Conservation (phyloP, 441 rosid species). For the Isatis lusitanica region DNA sequence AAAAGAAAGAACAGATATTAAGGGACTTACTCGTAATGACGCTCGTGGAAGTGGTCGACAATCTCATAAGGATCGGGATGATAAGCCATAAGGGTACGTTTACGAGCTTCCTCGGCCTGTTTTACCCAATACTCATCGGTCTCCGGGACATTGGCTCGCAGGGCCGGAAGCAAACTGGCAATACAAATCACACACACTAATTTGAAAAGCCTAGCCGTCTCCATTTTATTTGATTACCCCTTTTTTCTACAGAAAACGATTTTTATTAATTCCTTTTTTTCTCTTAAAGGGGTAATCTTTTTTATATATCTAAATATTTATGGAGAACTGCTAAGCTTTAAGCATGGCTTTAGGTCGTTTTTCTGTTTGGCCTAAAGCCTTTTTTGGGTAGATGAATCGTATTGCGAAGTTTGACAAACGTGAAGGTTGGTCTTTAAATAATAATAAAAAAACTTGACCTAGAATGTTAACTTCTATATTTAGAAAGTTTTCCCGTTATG, state of each 20-base stretch:
- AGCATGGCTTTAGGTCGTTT: constrained; percentile 26
- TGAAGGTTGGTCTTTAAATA: constrained; percentile 37
- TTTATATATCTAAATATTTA: constrained; percentile 6
- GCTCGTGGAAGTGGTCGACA: constrained; percentile 38
- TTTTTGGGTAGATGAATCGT: constrained; percentile 25
- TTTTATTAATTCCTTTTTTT: neutral
- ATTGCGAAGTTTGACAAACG: constrained; percentile 28
- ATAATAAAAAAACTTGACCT: neutral
- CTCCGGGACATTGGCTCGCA: constrained; percentile 36
- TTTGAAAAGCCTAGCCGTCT: constrained; percentile 34
- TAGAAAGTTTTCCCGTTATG: constrained; percentile 30
- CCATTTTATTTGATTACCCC: constrained; percentile 38
- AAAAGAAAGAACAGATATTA: neutral
- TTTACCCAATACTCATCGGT: constrained; percentile 46
- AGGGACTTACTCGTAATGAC: constrained; percentile 36
- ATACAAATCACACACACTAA: constrained; percentile 43
- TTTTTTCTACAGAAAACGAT: constrained; percentile 1
- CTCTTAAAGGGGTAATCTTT: constrained; percentile 24
- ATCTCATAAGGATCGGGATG: constrained; percentile 39
- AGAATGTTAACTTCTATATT: constrained; percentile 23
- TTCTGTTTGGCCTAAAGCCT: constrained; percentile 26
- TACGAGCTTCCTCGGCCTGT: constrained; percentile 38
- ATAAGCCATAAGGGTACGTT: constrained; percentile 37
- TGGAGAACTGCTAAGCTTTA: constrained; percentile 33
- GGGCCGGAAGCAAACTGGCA: constrained; percentile 37